Evolutionary conservation across 371 early-diverging fungal species (phyloP), one percentile per base, ranked within the genome.

Genomic region (Mucor piriformis): DNA sequence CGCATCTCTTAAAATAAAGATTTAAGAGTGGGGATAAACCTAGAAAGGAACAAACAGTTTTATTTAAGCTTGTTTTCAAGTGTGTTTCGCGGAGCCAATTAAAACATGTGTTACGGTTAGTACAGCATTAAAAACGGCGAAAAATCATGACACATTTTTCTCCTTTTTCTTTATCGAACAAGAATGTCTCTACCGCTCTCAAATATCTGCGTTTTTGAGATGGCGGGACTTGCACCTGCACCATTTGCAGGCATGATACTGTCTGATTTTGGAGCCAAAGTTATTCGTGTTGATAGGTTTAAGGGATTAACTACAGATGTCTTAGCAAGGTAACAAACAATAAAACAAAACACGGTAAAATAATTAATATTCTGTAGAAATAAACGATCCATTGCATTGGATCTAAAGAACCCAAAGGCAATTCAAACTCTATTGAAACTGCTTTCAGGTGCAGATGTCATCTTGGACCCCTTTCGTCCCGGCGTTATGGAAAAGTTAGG

Each of bases 391-490:
- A 67, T 92, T 35, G 78, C 86, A 12, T 56, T 92, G 21, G 80
- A 92, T 57, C 69, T 92, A 51, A 88, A 88, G 60, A 66, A 74
- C 0, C 69, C 79, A 4, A 66, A 67, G 2, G 84, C 88, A 2
- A 69, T 76, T 12, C 72, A 76, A n/a, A 50, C 79, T 0, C 44
- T 87, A 15, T 65, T 75, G 32, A 59, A 71, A 0, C 56, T 92
- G 24, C 59, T 82, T 18, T 66, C 70, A 35, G 63, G 72, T 40
- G 81, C 85, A 8, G 92, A 92, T 70, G 81, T 92, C 8, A 48
- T 92, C 11, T 61, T 92, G n/a, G 92, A 92, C 54, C 90, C 92
- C 21, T 92, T 84, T 68, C 79, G 92, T 3, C 90, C 92, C 7
- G 92, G 92, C 24, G 86, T 90, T 13, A 72, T 90, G 76, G 92